phyloP scores from a whole-genome alignment of 768 basidiomycete genomes.

The Suillus variegatus region DNA sequence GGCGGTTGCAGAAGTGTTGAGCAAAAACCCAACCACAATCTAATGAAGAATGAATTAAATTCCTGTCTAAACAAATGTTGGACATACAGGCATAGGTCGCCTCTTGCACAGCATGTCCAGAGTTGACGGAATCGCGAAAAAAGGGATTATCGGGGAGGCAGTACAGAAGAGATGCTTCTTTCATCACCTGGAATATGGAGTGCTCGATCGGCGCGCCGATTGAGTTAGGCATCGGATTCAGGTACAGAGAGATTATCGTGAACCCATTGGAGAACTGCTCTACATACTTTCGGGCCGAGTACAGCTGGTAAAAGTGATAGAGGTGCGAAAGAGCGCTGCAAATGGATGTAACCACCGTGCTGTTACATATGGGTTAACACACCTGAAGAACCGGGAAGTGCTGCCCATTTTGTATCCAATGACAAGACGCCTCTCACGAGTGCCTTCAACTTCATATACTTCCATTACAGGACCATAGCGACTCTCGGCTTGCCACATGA shows the following conservation, averaged over 20 bases:
- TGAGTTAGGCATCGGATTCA: conserved; percentile 83
- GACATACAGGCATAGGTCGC: conserved; percentile 88
- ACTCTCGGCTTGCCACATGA: conserved; percentile 85
- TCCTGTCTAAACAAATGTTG: neutral
- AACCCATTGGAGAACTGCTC: conserved; percentile 98
- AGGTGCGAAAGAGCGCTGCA: conserved; percentile 86
- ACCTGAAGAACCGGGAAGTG: conserved; percentile 86
- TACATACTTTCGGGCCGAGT: conserved; percentile 97
- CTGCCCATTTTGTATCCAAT: conserved; percentile 98
- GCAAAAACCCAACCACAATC: conserved; percentile 99
- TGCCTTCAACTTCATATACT: conserved; percentile 93
- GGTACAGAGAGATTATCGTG: conserved; percentile 93
- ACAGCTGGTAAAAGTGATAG: conserved; percentile 97
- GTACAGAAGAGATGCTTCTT: conserved; percentile 92
- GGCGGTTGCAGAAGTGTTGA: conserved; percentile 95
- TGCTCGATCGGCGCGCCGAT: conserved; percentile 90
- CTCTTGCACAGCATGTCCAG: conserved; percentile 89
- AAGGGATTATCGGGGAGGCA: conserved; percentile 94
- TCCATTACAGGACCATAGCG: conserved; percentile 94
- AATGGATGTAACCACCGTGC: conserved; percentile 16
- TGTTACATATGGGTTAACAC: conserved; percentile 3
- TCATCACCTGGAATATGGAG: conserved; percentile 98
- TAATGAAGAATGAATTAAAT: conserved; percentile 26
- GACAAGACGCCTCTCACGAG: conserved; percentile 87
- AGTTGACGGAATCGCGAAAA: conserved; percentile 52